These are phyloP conservation scores for Colletotrichum paranaense DNA, from an alignment of 2,329 filamentous ascomycete genomes.

Conservation along the genomic window DNA sequence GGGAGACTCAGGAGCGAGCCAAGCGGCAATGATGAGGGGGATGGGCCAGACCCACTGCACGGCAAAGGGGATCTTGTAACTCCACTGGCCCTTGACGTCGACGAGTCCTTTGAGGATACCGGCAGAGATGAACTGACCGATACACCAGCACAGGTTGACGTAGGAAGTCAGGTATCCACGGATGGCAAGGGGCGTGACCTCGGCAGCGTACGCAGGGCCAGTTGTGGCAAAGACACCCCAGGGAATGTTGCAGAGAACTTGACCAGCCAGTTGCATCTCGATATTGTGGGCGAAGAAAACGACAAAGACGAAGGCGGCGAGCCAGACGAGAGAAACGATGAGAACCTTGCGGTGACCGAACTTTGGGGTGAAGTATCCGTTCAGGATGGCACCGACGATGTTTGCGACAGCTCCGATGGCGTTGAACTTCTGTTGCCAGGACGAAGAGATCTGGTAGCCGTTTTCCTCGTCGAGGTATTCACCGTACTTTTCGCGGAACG, in stretches of 20 bases:
- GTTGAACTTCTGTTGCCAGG: constrained; percentile 64
- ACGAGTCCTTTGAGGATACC: constrained; percentile 53
- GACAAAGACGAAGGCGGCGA: constrained; percentile 59
- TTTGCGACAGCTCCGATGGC: constrained; percentile 47
- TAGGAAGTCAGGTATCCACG: constrained; percentile 56
- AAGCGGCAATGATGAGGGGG: constrained; percentile 46
- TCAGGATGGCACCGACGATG: constrained; percentile 53
- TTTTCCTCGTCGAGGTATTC: constrained; percentile 45
- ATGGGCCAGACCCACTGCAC: constrained; percentile 54
- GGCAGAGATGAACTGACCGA: constrained; percentile 55
- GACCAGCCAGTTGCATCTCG: constrained; percentile 54
- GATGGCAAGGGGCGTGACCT: constrained; percentile 55
- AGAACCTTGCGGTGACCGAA: constrained; percentile 58
- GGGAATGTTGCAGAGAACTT: constrained; percentile 58
- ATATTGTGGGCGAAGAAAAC: constrained; percentile 60
- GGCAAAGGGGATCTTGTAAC: constrained; percentile 54
- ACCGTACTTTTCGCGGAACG: constrained; percentile 54
- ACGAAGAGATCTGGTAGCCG: constrained; percentile 58
- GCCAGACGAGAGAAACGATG: constrained; percentile 52
- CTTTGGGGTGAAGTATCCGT: constrained; percentile 53
- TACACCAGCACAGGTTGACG: constrained; percentile 57
- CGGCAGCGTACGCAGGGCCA: constrained; percentile 55
- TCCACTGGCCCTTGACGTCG: constrained; percentile 46
- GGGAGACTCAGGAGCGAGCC: constrained; percentile 50
- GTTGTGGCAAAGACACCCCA: constrained; percentile 60